These are phyloP conservation scores for Quambalaria eucalypti DNA, from an alignment of 1,284 basidiomycete genomes.

Conservation along the genomic window DNA sequence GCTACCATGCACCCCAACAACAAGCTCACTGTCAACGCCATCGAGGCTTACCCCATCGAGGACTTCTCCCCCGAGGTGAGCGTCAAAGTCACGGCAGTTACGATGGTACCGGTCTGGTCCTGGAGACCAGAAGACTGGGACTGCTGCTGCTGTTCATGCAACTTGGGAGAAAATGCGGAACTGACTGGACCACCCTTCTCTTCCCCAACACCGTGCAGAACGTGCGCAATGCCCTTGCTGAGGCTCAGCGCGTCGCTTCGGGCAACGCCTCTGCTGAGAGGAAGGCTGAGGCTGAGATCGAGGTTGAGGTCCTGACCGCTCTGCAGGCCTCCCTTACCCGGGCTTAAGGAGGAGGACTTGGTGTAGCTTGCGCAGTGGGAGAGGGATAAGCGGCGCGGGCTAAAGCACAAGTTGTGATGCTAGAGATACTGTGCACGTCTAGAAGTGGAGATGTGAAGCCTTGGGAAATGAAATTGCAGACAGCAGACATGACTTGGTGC, in stretches of 20 bases:
- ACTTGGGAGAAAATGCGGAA: no score
- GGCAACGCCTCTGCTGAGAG: constrained; percentile 83
- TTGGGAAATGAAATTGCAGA: no score
- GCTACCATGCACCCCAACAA: constrained; percentile 97
- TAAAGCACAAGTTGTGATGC: no score
- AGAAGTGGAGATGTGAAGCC: no score
- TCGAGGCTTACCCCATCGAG: constrained; percentile 89
- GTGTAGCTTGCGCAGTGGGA: no score
- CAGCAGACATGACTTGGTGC: no score
- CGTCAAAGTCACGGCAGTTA: constrained; percentile 5
- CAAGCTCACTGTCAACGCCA: constrained; percentile 87
- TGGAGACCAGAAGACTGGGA: no score
- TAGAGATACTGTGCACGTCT: no score
- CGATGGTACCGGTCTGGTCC: no score
- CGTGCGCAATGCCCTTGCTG: constrained; percentile 76
- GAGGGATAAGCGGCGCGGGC: no score
- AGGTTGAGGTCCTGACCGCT: constrained; percentile 91
- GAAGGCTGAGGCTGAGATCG: constrained; percentile 87
- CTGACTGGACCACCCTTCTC: not conserved
- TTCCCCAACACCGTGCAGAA: constrained; percentile 57
- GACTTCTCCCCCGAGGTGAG: constrained; percentile 76
- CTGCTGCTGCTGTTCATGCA: no score
- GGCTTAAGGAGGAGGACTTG: not conserved
- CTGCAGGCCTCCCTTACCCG: constrained; percentile 69
- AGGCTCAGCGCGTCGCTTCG: constrained; percentile 71